Conservation (phyloP, 345 rosid genomes). For the Pistacia atlantica region DNA sequence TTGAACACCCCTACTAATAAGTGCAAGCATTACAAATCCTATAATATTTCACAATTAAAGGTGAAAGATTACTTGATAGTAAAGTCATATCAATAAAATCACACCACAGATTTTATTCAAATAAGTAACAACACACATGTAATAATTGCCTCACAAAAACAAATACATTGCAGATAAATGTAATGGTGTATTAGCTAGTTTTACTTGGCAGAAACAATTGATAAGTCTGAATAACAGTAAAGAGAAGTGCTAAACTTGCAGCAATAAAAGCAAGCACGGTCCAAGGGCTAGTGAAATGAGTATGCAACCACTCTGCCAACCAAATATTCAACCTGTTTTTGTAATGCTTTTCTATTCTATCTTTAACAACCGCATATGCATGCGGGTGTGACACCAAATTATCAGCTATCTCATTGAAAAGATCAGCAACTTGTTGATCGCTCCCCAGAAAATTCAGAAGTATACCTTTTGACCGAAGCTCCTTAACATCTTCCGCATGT, state of each 20-base stretch:
- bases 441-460: conserved; percentile 16
- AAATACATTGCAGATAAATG: too few species aligned
- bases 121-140: too few species aligned
- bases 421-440: conserved; percentile 13
- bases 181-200: too few species aligned
- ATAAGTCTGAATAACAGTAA: neutral
- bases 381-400: conserved; percentile 11
- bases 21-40: too few species aligned
- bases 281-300: conserved; percentile 18
- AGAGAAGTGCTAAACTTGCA: neutral
- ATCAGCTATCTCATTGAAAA: conserved; percentile 15
- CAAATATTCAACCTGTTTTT: conserved; percentile 9
- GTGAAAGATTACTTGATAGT: too few species aligned
- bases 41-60: too few species aligned
- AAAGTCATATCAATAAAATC: too few species aligned
- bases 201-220: neutral
- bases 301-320: conserved; percentile 11
- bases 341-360: conserved; percentile 4
- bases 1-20: too few species aligned
- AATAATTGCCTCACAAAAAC: too few species aligned
- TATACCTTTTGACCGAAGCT: conserved; percentile 15
- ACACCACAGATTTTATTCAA: too few species aligned
- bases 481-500: conserved; percentile 21
- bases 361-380: conserved; percentile 7
- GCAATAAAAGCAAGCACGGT: conserved; percentile 15